Conservation (phyloP, 345 rosid genomes). For the Tarenaya hassleriana region DNA sequence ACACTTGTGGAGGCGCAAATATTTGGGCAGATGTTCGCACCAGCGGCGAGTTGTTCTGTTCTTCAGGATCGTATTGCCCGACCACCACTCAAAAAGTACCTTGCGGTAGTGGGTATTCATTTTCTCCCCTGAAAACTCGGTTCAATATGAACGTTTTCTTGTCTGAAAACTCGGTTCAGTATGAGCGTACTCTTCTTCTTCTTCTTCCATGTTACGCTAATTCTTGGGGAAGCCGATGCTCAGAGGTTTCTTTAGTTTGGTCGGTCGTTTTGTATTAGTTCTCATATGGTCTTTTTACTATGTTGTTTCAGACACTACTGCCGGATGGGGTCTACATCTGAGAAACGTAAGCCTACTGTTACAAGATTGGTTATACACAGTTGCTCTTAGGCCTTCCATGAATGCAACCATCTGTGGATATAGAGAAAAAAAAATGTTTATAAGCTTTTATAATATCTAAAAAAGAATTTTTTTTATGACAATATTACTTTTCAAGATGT, state of each 20-base stretch:
- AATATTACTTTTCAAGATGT: too few relatives aligned
- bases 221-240: conserved; percentile 1
- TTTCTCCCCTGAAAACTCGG: conserved; percentile 23
- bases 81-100: conserved; percentile 31
- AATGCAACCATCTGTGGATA: neutral
- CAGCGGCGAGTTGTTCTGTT: conserved; percentile 72
- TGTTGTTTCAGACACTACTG: conserved; percentile 66
- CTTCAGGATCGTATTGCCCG: conserved; percentile 58
- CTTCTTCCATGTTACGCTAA: neutral
- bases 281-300: neutral
- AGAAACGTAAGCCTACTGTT: conserved; percentile 47
- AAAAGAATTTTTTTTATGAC: too few relatives aligned
- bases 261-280: neutral
- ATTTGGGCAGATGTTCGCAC: conserved; percentile 73
- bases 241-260: neutral
- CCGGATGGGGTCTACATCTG: conserved; percentile 70
- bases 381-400: neutral
- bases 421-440: too few relatives aligned
- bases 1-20: conserved; percentile 93
- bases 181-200: neutral
- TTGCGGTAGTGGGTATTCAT: conserved; percentile 54
- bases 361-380: neutral
- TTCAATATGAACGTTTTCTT: conserved; percentile 10
- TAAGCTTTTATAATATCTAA: too few relatives aligned
- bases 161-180: conserved; percentile 14